phyloP scores from a whole-genome alignment of 1,139 yeast genomes.

The Torulaspora globosa region DNA sequence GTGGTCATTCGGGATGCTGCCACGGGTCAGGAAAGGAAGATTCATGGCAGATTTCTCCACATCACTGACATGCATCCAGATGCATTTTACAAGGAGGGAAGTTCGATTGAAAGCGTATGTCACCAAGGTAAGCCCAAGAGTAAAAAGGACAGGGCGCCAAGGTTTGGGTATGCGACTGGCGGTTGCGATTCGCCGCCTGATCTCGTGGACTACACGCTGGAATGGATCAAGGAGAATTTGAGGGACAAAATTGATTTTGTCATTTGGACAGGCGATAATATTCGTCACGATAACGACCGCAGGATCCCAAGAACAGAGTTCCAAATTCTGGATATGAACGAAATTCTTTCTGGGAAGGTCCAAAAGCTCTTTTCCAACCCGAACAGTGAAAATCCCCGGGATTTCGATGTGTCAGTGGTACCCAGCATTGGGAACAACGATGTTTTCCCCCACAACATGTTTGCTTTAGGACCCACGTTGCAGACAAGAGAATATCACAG shows the following conservation, averaged over 20 bases:
- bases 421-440: conserved; percentile 84
- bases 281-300: conserved; percentile 81
- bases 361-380: conserved; percentile 48
- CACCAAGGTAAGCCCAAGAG: conserved; percentile 46
- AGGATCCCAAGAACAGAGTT: conserved; percentile 63
- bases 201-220: conserved; percentile 58
- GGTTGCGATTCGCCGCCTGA: conserved; percentile 69
- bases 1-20: conserved; percentile 22
- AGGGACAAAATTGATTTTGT: conserved; percentile 77
- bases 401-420: conserved; percentile 45
- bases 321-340: conserved; percentile 67
- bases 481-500: conserved; percentile 73
- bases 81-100: conserved; percentile 56
- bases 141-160: conserved; percentile 46
- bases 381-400: conserved; percentile 44
- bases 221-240: conserved; percentile 61
- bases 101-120: conserved; percentile 50
- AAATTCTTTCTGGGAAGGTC: conserved; percentile 52
- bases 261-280: conserved; percentile 88
- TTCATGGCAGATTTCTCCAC: conserved; percentile 76
- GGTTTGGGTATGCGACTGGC: conserved; percentile 66
- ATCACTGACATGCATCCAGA: conserved; percentile 86
- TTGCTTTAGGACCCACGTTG: conserved; percentile 78
- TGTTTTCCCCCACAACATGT: conserved; percentile 82
- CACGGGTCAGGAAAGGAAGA: conserved; percentile 19